Evolutionary conservation across 306 rosid genomes (phyloP).

Genomic region (Quercus alba): DNA sequence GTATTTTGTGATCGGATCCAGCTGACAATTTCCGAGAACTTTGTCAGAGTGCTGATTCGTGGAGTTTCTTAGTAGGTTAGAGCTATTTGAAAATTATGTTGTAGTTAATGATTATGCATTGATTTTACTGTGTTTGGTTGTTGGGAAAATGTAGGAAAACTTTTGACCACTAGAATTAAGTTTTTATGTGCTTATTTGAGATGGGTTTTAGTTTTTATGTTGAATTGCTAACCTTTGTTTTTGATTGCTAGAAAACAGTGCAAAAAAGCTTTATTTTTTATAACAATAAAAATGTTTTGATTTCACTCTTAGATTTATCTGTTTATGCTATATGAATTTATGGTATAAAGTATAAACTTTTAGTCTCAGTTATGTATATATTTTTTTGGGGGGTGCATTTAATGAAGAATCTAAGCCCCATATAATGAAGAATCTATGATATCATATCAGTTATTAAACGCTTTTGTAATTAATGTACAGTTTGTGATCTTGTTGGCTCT

Average conservation of each 20-base stretch:
- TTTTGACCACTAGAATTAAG: background rate
- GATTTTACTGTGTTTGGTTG: background rate
- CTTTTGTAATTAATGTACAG: background rate
- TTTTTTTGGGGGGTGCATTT: background rate
- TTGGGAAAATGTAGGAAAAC: background rate
- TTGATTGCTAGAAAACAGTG: background rate
- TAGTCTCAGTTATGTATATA: background rate
- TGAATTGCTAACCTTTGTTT: background rate
- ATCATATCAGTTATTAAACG: background rate
- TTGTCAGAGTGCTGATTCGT: slow-evolving; percentile 9
- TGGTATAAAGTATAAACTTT: background rate
- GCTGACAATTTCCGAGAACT: slow-evolving; percentile 21
- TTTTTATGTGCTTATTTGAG: no score
- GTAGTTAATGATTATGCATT: background rate
- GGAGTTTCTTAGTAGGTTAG: slow-evolving; percentile 20
- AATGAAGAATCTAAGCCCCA: background rate
- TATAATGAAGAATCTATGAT: background rate
- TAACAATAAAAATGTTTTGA: background rate
- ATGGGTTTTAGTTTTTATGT: no score
- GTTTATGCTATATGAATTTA: background rate
- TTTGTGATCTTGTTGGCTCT: background rate
- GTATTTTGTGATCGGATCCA: slow-evolving; percentile 47
- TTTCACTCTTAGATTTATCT: background rate
- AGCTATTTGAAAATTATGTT: background rate
- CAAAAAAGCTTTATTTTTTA: background rate